Base-by-base conservation (phyloP, 768 basidiomycete species). In the Scleroderma citrinum region DNA sequence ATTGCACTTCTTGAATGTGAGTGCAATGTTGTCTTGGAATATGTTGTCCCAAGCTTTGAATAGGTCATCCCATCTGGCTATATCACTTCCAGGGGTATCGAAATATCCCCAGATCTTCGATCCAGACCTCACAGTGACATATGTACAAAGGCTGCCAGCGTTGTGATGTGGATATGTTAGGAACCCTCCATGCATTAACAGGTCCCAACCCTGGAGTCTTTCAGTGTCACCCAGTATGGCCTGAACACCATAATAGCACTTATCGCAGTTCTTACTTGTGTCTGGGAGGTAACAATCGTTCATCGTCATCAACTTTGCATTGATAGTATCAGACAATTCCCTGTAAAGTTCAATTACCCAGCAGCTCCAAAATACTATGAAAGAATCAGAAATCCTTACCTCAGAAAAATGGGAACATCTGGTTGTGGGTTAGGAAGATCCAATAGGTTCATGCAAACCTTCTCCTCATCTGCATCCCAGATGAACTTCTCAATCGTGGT, bases 131-230 rank as follows among this genome's bases (percentile, higher is more conserved):
- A 49, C 17, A 8, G 19, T 38, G 21, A 48, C 21, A 26, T 31
- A 55, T 1, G 51, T 55, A 2, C 17, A 16, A 1, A 19, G 17
- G 1, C 54, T 51, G 3, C 11, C 42, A 10, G 53, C 46, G 10
- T 57, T 46, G 7, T 57, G 49, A 19, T 55, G 56, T 0, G 48
- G 41, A 19, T 46, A 51, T 1, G 53, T 51, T 0, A 55, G 3
- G 16, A 44, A 52, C n/a, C 54, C 56, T 2, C 36, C 49, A 17
- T 55, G 53, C 7, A 45, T 50, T 7, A 51, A 3, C 0, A 55
- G 24, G 5, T 42, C 53, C 56, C 56, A 57, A 0, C 21, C 34
- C 4, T 21, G 5, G 8, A 20, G 39, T 8, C 24, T 13, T 20
- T 26, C 29, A n/a, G 21, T 23, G 21, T 54, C 53, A 4, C 26